phyloP scores from a whole-genome alignment of 2,329 filamentous ascomycete species.

The Phaeoacremonium minimum region DNA sequence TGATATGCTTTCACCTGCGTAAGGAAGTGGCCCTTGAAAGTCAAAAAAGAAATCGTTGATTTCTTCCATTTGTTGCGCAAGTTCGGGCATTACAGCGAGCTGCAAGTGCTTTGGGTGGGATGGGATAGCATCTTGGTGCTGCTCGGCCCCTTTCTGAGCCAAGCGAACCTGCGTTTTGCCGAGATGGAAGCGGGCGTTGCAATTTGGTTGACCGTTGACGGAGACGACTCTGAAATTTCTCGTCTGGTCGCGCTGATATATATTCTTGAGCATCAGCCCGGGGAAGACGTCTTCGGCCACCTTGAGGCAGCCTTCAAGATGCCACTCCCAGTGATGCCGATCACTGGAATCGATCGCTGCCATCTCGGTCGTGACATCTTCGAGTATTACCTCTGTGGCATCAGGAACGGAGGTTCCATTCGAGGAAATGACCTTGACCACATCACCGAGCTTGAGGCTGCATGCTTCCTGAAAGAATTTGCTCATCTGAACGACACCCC shows the following conservation, averaged over 20 bases:
- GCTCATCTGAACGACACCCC: conserved; percentile 67
- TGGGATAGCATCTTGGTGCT: conserved; percentile 4
- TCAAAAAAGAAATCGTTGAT: conserved; percentile 62
- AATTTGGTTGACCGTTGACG: conserved; percentile 47
- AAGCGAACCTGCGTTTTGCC: conserved; percentile 23
- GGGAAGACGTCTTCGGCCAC: conserved; percentile 63
- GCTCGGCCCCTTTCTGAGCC: not conserved
- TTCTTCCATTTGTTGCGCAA: conserved; percentile 57
- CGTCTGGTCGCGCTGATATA: conserved; percentile 50
- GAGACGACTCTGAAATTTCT: conserved; percentile 55
- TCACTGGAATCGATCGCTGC: not conserved
- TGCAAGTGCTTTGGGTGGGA: conserved; percentile 28
- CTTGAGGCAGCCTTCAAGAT: conserved; percentile 23
- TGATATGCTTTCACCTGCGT: conserved; percentile 29
- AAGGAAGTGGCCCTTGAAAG: conserved; percentile 21
- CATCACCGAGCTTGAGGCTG: conserved; percentile 67
- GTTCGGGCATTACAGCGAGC: conserved; percentile 60
- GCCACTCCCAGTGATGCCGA: conserved; percentile 27
- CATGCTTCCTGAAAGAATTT: conserved; percentile 69
- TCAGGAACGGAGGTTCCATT: conserved; percentile 45
- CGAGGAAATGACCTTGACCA: conserved; percentile 54
- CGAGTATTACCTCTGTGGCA: conserved; percentile 54
- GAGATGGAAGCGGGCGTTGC: conserved; percentile 38
- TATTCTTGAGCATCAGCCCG: conserved; percentile 66
- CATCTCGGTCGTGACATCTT: conserved; percentile 46